Base-by-base conservation (phyloP, 2,329 filamentous ascomycete species). In the Pseudocercospora macadamiae region DNA sequence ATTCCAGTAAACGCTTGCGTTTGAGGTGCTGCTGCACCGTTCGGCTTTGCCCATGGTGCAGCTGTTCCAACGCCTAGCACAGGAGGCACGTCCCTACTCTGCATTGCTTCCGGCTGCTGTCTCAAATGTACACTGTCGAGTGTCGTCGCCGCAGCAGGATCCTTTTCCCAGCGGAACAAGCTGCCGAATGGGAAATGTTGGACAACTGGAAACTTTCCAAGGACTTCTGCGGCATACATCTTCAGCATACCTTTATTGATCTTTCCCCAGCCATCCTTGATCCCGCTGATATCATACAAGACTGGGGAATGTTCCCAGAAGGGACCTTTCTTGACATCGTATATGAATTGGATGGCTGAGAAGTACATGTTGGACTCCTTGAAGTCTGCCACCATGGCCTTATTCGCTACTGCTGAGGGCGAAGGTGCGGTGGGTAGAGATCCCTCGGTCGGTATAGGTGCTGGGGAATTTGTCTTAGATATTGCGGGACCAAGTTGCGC, bases 181-280 rank as follows among this genome's bases (percentile, higher is more conserved):
- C 77, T 79, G 16, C 79, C 80, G 57, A 82, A 81, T 3, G 76
- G 77, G 59, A 82, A 97, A 75, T 99, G 95, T 76, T 99, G 95
- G n/a, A 99, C 91, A 2, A 99, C 95, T 2, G 95, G 95, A 71
- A 97, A 97, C 75, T 99, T 99, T 36, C 90, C 91, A 12, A 99
- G 81, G 2, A 99, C 95, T 78, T 99, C 95, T 16, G 91, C 95
- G 66, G 96, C 92, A 78, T 93, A 99, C 95, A 99, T 99, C 77
- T 97, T 99, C 70, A 99, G 86, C 95, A 99, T 97, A 52, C 95
- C 95, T 67, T 82, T 82, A 76, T 99, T 97, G 70, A 99, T 96
- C 80, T 99, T 99, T 32, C 90, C 95, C 95, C 95, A 99, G n/a
- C 95, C 80, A 25, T 79, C 88, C 66, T 86, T 86, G 64, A 99